Base-by-base conservation (phyloP, 1,139 yeast species). In the Pneumocystis jirovecii region DNA sequence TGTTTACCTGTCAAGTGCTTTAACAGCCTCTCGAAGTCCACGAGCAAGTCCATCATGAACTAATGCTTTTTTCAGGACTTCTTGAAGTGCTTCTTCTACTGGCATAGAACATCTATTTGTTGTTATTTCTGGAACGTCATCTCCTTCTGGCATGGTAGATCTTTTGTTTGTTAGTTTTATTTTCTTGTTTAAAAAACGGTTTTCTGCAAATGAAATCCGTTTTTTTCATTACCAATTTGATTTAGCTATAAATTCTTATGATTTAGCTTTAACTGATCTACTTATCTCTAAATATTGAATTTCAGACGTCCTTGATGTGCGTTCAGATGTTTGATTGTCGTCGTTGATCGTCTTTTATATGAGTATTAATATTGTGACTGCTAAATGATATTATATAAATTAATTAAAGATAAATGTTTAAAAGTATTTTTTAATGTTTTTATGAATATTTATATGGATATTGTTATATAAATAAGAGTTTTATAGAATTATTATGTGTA, bases 31-130 rank as follows among this genome's bases (percentile, higher is more conserved):
- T 86, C 97, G 93, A 81, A 93, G 87, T 85, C 99, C 99, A 85
- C 99, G 93, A 80, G 97, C 98, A 82, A 93, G 89, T 83, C 98
- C 98, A 81, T 93, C 97, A 85, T 90, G 96, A 78, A 91, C 89
- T 80, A 95, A 86, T 74, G 99, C 87, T 80, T 95, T 90, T 87
- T 96, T 91, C 79, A 93, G 87, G 78, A 93, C 98, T 79, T 90
- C 95, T 84, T 91, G 89, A 80, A 93, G 85, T 79, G 97, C 96
- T 80, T 95, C 98, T 84, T 95, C 98, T 75, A 93, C 87, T 80
- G 97, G 85, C 83, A 93, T 86, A 77, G 93, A 86, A 71, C 89
- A 89, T 75, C 88, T 79, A 73, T 84, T 81, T 77, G 85, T 86
- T 70, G 78, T 71, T 79, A 84, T 87, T 80, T 85, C 93, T 80